Percentiles rank a stretch among this genome's conserved stretches.
Evolutionary conservation across 345 rosid species (phyloP).

Genomic region (Hibiscus tridactylites): DNA sequence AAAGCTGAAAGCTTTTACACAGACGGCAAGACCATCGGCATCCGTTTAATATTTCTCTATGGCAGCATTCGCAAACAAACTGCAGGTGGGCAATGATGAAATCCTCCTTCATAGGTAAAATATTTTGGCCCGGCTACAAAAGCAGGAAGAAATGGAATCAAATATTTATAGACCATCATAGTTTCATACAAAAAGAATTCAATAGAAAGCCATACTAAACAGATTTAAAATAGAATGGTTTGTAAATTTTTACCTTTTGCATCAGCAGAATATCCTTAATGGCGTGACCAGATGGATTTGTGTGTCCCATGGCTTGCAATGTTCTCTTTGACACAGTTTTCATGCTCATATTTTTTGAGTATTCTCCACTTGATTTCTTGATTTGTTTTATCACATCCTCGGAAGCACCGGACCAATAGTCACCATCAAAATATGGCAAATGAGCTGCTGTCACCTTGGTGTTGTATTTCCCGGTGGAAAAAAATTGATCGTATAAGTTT

Average conservation of each 20-base stretch:
- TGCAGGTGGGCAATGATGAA: constrained; percentile 51
- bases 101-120: constrained; percentile 45
- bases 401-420: not conserved
- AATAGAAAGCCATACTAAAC: not conserved
- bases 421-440: not conserved
- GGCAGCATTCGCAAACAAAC: constrained; percentile 44
- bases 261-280: constrained; percentile 39
- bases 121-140: constrained; percentile 39
- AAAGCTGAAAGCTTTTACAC: constrained; percentile 56
- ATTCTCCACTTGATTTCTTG: constrained; percentile 17
- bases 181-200: not conserved
- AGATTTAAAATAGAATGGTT: not conserved
- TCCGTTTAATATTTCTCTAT: constrained; percentile 36
- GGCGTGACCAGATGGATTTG: constrained; percentile 26
- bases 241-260: constrained; percentile 33
- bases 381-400: constrained; percentile 17
- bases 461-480: not conserved
- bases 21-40: constrained; percentile 49
- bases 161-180: not conserved
- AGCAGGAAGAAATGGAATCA: constrained; percentile 9
- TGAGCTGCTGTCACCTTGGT: not conserved
- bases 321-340: constrained; percentile 25
- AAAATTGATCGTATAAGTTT: not conserved
- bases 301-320: constrained; percentile 36
- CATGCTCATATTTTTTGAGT: constrained; percentile 20